These are phyloP conservation scores for Alternaria metachromatica DNA, from an alignment of 2,329 filamentous ascomycete species.

Conservation along the genomic window DNA sequence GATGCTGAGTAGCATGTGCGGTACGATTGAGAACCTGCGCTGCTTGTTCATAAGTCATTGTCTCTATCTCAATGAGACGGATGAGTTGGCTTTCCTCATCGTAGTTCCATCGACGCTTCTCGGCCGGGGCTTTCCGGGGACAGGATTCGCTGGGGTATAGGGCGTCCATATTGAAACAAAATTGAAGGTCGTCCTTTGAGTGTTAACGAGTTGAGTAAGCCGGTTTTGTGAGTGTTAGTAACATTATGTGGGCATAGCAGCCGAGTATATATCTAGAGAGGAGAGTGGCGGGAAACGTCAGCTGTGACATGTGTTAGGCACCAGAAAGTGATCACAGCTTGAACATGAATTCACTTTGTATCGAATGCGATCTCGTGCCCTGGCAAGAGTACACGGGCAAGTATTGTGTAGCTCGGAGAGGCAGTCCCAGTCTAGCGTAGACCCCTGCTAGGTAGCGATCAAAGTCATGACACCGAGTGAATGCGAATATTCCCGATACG, in stretches of 20 bases:
- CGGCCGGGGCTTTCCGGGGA: not conserved
- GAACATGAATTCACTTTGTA: not conserved
- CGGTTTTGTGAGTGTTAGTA: not conserved
- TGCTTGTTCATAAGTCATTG: not conserved
- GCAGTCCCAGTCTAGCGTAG: not conserved
- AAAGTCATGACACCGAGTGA: not conserved
- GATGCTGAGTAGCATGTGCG: not conserved
- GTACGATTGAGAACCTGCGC: not conserved
- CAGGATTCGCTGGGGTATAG: not conserved
- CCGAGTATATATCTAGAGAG: not conserved
- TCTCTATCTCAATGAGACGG: not conserved
- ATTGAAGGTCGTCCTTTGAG: not conserved
- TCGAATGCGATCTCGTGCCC: not conserved
- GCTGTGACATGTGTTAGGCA: not conserved
- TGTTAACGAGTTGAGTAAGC: not conserved
- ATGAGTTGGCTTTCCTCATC: slow-evolving; percentile 7
- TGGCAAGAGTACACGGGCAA: not conserved
- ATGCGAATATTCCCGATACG: not conserved
- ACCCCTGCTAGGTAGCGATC: not conserved
- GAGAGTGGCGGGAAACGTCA: not conserved
- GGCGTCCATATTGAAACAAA: not conserved
- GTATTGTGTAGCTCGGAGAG: not conserved
- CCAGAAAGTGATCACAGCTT: not conserved
- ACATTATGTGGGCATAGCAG: not conserved
- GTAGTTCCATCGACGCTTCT: slow-evolving; percentile 10